Evolutionary conservation across 225 moss, liverwort and hornwort species (phyloP), one percentile per base, ranked within the genome.

Genomic region (Physcomitrium patens): DNA sequence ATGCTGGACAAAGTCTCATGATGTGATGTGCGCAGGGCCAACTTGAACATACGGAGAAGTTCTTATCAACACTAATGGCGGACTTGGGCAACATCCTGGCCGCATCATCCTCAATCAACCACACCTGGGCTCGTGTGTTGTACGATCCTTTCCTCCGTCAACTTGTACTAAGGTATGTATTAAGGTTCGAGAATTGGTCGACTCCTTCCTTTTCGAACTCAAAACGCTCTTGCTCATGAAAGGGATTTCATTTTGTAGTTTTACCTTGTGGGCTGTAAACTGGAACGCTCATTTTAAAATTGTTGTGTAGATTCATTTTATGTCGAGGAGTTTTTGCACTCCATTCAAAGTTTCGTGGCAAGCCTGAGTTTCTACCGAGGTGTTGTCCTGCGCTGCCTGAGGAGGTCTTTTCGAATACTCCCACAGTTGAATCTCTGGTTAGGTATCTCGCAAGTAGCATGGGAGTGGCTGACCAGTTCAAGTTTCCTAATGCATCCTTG

Each of bases 61-160:
- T 82, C 51, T 79, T 87, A 22, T 82, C 93, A 20, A 73, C 75
- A 14, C 78, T 91, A 10, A 69, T 90, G 65, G 78, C 78, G 63
- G 84, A 91, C 55, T 83, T 91, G 79, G 95, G 95, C 67, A 87
- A 77, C 22, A 76, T 74, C 70, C 84, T 93, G 60, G 87, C 90
- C 52, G 54, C 80, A 10, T 91, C 89, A 52, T 42, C 80, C 15
- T 77, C 75, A 27, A 79, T 96, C 24, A 82, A 76, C 70, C 80
- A 78, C 42, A 80, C 80, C 42, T 96, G 93, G 93, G 87, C 87
- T 68, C 91, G 90, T 72, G 89, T 93, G 72, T 69, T 95, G 22
- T 80, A 76, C 68, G 93, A 96, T 78, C 88, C 91, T 22, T 93
- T 96, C 72, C 85, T 91, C 68, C 91, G 95, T 63, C 95, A 96